Conservation (phyloP, 2,329 filamentous ascomycete species). For the Aspergillus terreus region DNA sequence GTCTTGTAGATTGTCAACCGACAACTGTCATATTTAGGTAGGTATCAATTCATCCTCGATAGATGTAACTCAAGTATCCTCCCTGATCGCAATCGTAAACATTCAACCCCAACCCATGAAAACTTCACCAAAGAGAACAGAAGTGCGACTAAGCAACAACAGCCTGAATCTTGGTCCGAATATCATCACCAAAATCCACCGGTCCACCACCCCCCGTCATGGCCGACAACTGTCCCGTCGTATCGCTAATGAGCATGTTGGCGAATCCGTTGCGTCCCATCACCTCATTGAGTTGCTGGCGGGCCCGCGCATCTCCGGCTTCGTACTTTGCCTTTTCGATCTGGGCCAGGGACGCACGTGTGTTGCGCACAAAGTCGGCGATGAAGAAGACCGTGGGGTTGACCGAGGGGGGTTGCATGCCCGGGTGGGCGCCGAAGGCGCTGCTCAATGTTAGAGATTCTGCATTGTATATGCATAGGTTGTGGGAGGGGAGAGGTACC, state of each 20-base stretch:
- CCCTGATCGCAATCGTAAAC: too few species aligned
- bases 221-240: slow-evolving; percentile 23
- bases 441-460: slow-evolving; percentile 10
- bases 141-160: slow-evolving; percentile 2
- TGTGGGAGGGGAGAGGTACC: slow-evolving; percentile 14
- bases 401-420: slow-evolving; percentile 28
- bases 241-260: slow-evolving; percentile 23
- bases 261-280: slow-evolving; percentile 27
- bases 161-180: slow-evolving; percentile 20
- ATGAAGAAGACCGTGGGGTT: slow-evolving; percentile 48
- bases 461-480: neutral
- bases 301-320: slow-evolving; percentile 16
- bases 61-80: too few species aligned
- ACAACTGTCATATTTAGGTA: too few species aligned
- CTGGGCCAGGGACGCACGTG: slow-evolving; percentile 47
- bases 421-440: slow-evolving; percentile 27
- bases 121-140: neutral
- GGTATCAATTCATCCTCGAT: too few species aligned
- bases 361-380: slow-evolving; percentile 66
- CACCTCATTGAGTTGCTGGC: slow-evolving; percentile 19
- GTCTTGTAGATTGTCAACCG: too few species aligned
- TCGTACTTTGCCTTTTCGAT: slow-evolving; percentile 24
- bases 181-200: slow-evolving; percentile 26
- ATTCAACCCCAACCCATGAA: neutral
- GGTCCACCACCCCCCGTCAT: slow-evolving; percentile 28